Base-by-base conservation (phyloP, 1,139 yeast genomes). In the Candida sanyaensis region DNA sequence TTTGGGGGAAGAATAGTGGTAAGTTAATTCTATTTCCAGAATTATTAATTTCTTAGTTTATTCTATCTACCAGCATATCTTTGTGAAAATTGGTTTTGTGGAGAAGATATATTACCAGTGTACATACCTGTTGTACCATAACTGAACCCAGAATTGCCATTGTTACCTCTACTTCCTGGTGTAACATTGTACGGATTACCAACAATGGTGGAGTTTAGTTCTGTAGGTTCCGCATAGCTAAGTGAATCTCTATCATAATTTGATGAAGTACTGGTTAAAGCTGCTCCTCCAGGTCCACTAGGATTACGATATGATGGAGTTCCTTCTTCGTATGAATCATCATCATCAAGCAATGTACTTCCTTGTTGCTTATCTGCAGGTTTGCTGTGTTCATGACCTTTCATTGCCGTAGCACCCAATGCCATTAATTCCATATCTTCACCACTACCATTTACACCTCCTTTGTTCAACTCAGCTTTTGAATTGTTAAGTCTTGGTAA, bases 361-460 rank as follows among this genome's bases (percentile, higher is more conserved):
- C 45, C 46, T 45, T 41, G 45, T 13, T 41, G 43, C 8, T 41
- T 29, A 40, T 71, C 75, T 45, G 56, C 67, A 17, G 53, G 48
- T 31, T 48, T 44, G 30, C 66, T 66, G 52, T 73, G 72, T 50
- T 80, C 90, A 63, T 86, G 90, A 7, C 92, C 90, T 58, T 81
- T 88, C 81, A 90, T 81, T 3, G 95, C 97, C 13, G 95, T 83
- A 30, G 88, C 93, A 46, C 97, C 96, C 53, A 92, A 77, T 4
- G 96, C 97, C 67, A 86, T 84, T 54, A 92, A 77, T 68, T 91
- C 97, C 55, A 88, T 80, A 56, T 85, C 90, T 44, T 79, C 83
- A 46, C 74, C 78, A 9, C 11, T 13, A n/a, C 37, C 37, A 13
- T 43, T 41, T 23, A 12, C 37, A 24, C 66, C 68, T 31, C 77